Base-by-base conservation (phyloP, 129 eudicot species). In the Pulicaria dysenterica region DNA sequence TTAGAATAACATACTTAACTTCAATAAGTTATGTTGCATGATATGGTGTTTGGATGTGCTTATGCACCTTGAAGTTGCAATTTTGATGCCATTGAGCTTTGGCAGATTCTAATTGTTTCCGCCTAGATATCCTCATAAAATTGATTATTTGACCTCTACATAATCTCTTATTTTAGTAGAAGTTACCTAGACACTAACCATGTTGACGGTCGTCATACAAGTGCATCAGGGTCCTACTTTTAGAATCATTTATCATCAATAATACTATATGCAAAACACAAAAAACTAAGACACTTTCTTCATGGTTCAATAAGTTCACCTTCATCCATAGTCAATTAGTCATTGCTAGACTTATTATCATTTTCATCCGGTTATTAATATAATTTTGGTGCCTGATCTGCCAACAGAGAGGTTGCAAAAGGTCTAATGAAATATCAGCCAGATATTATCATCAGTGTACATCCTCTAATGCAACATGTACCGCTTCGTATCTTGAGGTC, bases 401-500 rank as follows among this genome's bases (percentile, higher is more conserved):
- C 15, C n/a, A 50, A 42, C 89, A 94, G 99, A 73, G 96, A 94
- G 84, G 97, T 94, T 60, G 93, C 96, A 36, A 88, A 83, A 81
- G 99, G 97, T 67, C 80, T 94, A 85, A 88, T 94, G 92, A 90
- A 94, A 80, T 94, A 94, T 86, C 83, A 78, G 69, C 97, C 99
- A 59, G 99, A 94, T 85, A 88, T 94, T 24, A 94, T 94, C 73
- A 90, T 94, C 79, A 94, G 97, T 44, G 99, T 94, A 66, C 99
- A 94, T 84, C 99, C 99, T 62, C 72, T 94, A 61, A 94, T 94
- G 99, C 99, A 94, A 78, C 99, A 94, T 76, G 99, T 94, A 48
- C 97, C 99, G 8, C 99, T 94, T 65, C 97, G 96, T 53, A 73
- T 94, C 67, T 83, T 94, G 86, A 90, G 97, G 83, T 72, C 97